Evolutionary conservation across 2,329 filamentous ascomycete species (phyloP).

Genomic region (Myriosclerotinia duriaeana): DNA sequence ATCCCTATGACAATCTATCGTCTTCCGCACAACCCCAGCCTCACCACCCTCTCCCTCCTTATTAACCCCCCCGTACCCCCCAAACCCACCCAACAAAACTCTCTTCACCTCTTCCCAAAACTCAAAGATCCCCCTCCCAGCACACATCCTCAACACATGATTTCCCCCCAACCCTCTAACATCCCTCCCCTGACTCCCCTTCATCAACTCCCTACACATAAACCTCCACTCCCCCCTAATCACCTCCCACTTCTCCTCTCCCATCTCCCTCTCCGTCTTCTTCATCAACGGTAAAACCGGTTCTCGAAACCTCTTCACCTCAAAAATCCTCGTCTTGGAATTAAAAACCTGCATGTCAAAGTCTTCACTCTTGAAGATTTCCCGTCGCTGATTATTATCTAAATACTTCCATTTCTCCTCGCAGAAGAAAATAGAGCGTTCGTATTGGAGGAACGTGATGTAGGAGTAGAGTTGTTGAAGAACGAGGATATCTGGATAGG

Average conservation of each 20-base stretch:
- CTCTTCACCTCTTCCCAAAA: background rate
- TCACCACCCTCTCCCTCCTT: no score
- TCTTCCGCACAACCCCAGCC: no score
- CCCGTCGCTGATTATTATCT: background rate
- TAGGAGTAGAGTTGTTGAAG: background rate
- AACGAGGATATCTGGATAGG: background rate
- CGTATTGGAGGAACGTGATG: background rate
- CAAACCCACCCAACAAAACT: background rate
- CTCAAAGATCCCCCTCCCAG: background rate
- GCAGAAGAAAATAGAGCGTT: background rate
- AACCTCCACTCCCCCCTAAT: background rate
- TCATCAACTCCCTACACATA: conserved; percentile 6
- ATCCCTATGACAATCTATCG: no score
- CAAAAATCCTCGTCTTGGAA: background rate
- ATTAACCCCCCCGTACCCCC: background rate
- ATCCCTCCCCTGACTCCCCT: background rate
- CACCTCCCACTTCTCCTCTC: background rate
- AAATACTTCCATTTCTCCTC: background rate
- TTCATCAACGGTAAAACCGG: background rate
- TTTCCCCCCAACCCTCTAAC: background rate
- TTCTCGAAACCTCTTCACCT: background rate
- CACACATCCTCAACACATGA: background rate
- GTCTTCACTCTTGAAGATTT: background rate
- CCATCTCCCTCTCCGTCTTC: background rate
- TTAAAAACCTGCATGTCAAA: background rate